phyloP scores from a whole-genome alignment of 2,329 filamentous ascomycete species.

The Fusarium solani-melongenae region DNA sequence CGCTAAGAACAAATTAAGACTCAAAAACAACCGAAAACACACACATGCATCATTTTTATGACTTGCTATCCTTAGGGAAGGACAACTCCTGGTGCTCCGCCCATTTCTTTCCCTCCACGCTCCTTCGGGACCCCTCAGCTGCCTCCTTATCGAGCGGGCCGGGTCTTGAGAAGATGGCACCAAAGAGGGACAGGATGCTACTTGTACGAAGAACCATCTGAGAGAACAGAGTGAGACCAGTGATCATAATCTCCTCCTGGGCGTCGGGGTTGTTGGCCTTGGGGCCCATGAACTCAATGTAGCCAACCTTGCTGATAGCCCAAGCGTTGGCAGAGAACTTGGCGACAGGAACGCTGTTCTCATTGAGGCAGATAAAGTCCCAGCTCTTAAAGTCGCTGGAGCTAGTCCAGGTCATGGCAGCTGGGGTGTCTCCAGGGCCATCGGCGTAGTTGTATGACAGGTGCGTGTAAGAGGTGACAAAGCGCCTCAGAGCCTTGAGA shows the following conservation, averaged over 20 bases:
- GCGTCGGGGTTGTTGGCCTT: slow-evolving; percentile 18
- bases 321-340: slow-evolving; percentile 31
- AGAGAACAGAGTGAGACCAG: slow-evolving; percentile 31
- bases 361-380: slow-evolving; percentile 38
- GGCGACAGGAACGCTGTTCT: slow-evolving; percentile 32
- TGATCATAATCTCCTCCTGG: slow-evolving; percentile 32
- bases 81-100: not conserved
- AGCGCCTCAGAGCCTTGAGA: slow-evolving; percentile 33
- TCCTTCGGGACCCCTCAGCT: not conserved
- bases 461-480: slow-evolving; percentile 37
- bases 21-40: not conserved
- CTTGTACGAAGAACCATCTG: slow-evolving; percentile 29
- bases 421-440: not conserved
- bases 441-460: slow-evolving; percentile 32
- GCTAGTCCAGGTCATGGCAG: slow-evolving; percentile 37
- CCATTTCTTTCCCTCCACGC: not conserved
- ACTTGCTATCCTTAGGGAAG: not conserved
- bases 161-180: slow-evolving; percentile 25
- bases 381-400: slow-evolving; percentile 31
- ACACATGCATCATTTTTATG: not conserved
- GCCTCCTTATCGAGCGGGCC: slow-evolving; percentile 30
- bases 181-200: slow-evolving; percentile 27
- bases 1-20: not conserved
- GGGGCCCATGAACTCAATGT: slow-evolving; percentile 34
- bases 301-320: slow-evolving; percentile 24